Conservation (phyloP, 1,139 yeast genomes). For the Protomyces lactucae-debilis region DNA sequence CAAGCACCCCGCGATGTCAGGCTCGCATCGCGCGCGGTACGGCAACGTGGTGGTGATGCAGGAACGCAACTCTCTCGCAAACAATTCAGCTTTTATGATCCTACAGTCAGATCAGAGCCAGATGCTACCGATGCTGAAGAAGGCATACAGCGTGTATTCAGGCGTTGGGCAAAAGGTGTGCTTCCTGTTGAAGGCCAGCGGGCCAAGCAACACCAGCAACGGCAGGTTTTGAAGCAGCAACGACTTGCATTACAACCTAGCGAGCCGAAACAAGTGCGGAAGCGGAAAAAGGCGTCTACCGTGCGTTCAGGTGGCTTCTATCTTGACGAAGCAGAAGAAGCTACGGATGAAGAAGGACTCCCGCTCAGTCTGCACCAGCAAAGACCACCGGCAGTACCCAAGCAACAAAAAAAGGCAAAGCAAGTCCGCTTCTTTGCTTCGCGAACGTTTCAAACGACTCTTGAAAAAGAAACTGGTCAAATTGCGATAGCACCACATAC, state of each 20-base stretch:
- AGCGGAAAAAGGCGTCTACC: not conserved
- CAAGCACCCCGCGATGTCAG: conserved; percentile 1
- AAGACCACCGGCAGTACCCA: not conserved
- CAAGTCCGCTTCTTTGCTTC: not conserved
- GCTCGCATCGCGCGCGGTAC: not conserved
- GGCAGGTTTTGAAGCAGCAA: not conserved
- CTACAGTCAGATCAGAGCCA: not conserved
- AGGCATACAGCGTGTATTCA: not conserved
- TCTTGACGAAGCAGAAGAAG: not conserved
- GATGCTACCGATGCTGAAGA: not conserved
- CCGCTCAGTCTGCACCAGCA: not conserved
- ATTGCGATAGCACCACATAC: not conserved
- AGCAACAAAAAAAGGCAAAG: not conserved
- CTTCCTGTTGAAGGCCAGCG: not conserved
- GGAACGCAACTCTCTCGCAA: not conserved
- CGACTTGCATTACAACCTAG: not conserved
- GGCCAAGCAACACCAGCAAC: not conserved
- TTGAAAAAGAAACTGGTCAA: conserved; percentile 15
- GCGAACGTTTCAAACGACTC: not conserved
- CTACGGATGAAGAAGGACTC: not conserved
- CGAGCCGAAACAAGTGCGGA: not conserved
- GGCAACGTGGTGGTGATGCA: not conserved
- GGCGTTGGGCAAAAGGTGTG: not conserved
- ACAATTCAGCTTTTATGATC: not conserved
- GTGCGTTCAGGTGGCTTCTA: not conserved